Percentiles rank a stretch among this genome's conserved stretches.
phyloP scores from a whole-genome alignment of 345 rosid species.

The Murraya paniculata region DNA sequence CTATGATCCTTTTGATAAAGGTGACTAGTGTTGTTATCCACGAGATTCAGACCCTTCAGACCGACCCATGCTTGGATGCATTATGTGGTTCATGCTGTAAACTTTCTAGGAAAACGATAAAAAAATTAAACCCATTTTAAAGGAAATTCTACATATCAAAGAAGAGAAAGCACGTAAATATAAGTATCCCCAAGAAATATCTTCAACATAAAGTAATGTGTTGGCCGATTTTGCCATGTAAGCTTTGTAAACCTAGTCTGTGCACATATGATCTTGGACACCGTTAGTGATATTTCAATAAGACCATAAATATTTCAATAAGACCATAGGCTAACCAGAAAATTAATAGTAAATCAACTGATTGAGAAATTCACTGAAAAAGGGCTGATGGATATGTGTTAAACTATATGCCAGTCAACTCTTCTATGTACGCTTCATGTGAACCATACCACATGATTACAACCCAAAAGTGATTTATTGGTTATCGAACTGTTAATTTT shows the following conservation, averaged over 20 bases:
- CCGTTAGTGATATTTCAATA: not conserved
- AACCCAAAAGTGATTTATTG: not conserved
- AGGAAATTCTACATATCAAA: not conserved
- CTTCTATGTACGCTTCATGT: not conserved
- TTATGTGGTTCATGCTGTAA: not conserved
- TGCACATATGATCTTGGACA: not conserved
- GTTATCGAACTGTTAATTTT: too few species aligned
- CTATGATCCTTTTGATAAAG: not conserved
- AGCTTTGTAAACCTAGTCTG: not conserved
- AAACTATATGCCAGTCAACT: not conserved
- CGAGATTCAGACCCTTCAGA: not conserved
- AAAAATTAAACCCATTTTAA: not conserved
- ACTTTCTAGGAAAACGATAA: not conserved
- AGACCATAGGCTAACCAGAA: not conserved
- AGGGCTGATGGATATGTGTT: not conserved
- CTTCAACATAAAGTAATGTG: not conserved
- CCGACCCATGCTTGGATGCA: constrained; percentile 11
- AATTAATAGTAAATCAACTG: not conserved
- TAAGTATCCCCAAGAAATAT: not conserved
- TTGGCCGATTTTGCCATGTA: not conserved
- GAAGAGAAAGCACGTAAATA: not conserved
- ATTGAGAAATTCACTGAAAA: not conserved
- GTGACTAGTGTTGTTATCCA: not conserved
- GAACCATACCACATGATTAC: not conserved
- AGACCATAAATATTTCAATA: not conserved